Base-by-base conservation (phyloP, 495 filamentous ascomycete species). In the Aspergillus diversus region DNA sequence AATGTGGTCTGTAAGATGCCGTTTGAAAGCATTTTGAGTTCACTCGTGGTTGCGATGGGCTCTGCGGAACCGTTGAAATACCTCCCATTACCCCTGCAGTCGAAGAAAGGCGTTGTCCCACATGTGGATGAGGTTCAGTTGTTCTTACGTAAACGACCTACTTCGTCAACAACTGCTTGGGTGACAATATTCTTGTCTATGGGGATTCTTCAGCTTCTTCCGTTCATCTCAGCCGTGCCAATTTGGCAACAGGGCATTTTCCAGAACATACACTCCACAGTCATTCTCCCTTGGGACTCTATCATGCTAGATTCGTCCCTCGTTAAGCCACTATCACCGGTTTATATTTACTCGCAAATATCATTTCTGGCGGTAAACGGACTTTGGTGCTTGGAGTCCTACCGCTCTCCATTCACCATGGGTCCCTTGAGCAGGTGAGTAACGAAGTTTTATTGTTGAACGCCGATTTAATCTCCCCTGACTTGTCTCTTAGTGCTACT, bases 381-480 rank as follows among this genome's bases (percentile, higher is more conserved):
- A 11, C 7, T 69, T 7, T 69, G 63, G 63, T 55, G 42, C 33
- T 7, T 71, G n/a, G 69, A 71, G 46, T 71, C 69, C 8, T 61
- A 67, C 42, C 59, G 69, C 4, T 13, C 9, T 13, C 56, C 15
- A 9, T 69, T 69, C 35, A 32, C 33, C 6, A 39, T 64, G 31
- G 39, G 51, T 1, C 56, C 53, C 12, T 6, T 69, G 12, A 34
- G 61, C 37, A 64, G 55, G 67, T 70, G 47, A 35, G 66, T 17
- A n/a, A 8, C 32, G 57, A 35, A 63, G 34, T 7, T 12, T 13
- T 8, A 33, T 53, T 34, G 9, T 11, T 31, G 33, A 33, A 13
- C 50, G 13, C 11, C 50, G 9, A 9, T 34, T 11, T 32, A 43
- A 43, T 43, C 13, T 39, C 21, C 21, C 21, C 47, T 50, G 17